Evolutionary conservation across 176 grass and related monocot species (phyloP), one percentile per base, ranked within the genome.

Genomic region (Aegilops longissima): DNA sequence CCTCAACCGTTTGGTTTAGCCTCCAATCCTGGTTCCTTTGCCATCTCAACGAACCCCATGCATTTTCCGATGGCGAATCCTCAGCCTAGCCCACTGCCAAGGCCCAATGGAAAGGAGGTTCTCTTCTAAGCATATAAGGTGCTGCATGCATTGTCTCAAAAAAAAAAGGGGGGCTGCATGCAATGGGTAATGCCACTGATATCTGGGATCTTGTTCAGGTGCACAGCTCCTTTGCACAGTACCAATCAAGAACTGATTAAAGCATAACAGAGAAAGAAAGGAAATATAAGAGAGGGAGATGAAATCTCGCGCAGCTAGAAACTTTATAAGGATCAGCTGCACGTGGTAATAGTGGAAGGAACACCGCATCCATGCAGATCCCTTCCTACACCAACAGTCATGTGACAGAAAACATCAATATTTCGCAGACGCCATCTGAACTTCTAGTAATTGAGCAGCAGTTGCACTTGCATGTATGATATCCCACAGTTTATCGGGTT

Each of bases 21-120:
- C 49, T 82, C 90, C 12, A 88, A 75, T 80, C 58, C 61, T 69
- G 40, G 88, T 61, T 88, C 85, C 40, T 30, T 80, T 12, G 21
- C 69, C 12, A 72, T 61, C 70, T 83, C 78, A 67, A 36, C 29
- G 23, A 83, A 88, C 77, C 62, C 61, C 81, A 83, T 58, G 34
- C 81, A 84, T 66, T 90, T 83, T 49, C 66, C 80, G 6, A 66
- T 21, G 14, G 88, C 64, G 47, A 90, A 79, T 34, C 30, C 87
- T 71, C 83, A 87, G 5, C 83, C 49, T 31, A 85, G 87, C 85
- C 72, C 66, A 65, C 45, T 92, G 21, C 90, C 83, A 83, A 93
- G 82, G 80, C 81, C 88, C 61, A 70, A 83, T 8, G 73, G 86
- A 16, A 95, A 95, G 72, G 88, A 82, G 80, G 83, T 82, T 85